Evolutionary conservation across 306 rosid genomes (phyloP), one percentile per base, ranked within the genome.

Genomic region (Gillenia trifoliata): DNA sequence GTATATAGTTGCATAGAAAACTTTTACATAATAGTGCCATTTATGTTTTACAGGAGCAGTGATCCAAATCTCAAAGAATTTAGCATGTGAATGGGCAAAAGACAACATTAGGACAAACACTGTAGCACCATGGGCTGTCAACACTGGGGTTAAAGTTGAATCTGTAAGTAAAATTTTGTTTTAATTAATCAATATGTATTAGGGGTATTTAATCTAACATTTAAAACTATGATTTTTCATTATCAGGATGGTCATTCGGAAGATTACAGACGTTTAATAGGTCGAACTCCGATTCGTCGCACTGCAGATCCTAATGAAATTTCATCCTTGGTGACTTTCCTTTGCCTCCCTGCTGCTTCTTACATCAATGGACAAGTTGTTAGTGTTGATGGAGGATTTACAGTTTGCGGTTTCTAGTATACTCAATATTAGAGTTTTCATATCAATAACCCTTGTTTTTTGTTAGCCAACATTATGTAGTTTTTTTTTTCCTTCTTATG

Each of bases 61-160:
- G 26, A 89, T 88, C 72, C 96, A 86, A 73, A 23, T 83, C 5
- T 78, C 91, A 19, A 90, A 69, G 75, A 90, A 86, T 77, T 50
- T 88, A 41, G 93, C 96, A 4, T 69, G 83, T 49, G 96, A 90
- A 71, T 90, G 96, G 96, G 91, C 89, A 45, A 85, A 83, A 81
- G 96, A 90, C 72, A 83, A 78, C 11, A 88, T 88, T 57, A 81
- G 93, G 2, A 68, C 79, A 20, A 88, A 83, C 57, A 26, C 49
- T 61, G 93, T 90, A 10, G 90, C 91, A 65, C 90, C 93, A 25
- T 83, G 91, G 78, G 5, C 57, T n/a, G 70, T 75, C 11, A 76
- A 1, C 30, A 86, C 55, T 19, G 34, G 70, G 23, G 22, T 61
- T 13, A 76, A 83, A 19, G 22, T 72, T 64, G 62, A 56, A 30